Conservation (phyloP, 805 yeast species). For the Pichia rugopelliculosa region DNA sequence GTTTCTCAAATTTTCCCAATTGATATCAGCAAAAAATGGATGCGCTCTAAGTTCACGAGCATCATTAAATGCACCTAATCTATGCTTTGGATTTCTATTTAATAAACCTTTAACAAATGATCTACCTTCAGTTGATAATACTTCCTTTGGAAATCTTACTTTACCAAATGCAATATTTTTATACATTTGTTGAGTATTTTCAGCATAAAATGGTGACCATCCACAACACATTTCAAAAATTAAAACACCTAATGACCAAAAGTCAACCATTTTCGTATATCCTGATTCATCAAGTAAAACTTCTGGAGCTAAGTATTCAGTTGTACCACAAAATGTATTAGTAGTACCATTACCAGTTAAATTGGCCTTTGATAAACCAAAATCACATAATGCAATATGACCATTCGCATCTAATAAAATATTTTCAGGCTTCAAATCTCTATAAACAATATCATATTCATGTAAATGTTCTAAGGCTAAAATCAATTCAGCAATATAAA, state of each 20-base stretch:
- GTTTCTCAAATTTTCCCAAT: constrained; percentile 73
- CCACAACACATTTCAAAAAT: constrained; percentile 99
- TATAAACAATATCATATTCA: constrained; percentile 90
- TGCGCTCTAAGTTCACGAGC: constrained; percentile 90
- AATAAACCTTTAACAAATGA: constrained; percentile 91
- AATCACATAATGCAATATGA: constrained; percentile 94
- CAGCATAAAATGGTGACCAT: constrained; percentile 98
- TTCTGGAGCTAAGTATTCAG: constrained; percentile 97
- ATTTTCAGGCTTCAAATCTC: constrained; percentile 96
- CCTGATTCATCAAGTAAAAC: constrained; percentile 92
- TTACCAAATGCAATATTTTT: constrained; percentile 98
- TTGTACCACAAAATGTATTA: constrained; percentile 96
- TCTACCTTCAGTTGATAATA: constrained; percentile 85
- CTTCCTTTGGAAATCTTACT: constrained; percentile 95
- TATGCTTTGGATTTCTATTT: constrained; percentile 92
- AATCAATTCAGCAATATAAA: constrained; percentile 93
- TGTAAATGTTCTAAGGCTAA: constrained; percentile 91
- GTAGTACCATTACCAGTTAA: constrained; percentile 80
- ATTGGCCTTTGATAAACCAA: constrained; percentile 93
- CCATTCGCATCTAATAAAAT: constrained; percentile 94
- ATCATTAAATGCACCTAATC: constrained; percentile 86
- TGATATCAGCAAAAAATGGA: constrained; percentile 84
- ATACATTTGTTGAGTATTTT: constrained; percentile 97
- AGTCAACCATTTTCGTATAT: constrained; percentile 97
- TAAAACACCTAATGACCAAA: constrained; percentile 95